Conservation (phyloP, 2,329 filamentous ascomycete species). For the Cladobotryum protrusum region DNA sequence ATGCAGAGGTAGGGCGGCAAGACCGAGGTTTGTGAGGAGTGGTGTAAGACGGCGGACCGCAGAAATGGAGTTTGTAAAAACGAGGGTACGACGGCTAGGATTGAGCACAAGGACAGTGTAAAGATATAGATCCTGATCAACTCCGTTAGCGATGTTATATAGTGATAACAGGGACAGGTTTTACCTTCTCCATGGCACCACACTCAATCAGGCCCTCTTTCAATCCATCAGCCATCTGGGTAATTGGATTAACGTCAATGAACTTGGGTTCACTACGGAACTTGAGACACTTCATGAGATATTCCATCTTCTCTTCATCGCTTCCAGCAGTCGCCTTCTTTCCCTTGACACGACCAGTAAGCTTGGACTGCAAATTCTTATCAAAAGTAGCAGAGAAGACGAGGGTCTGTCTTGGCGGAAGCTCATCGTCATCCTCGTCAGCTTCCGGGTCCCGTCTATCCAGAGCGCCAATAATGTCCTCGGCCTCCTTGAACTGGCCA, state of each 20-base stretch:
- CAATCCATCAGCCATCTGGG: slow-evolving; percentile 79
- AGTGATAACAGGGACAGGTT: neutral
- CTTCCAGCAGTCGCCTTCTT: slow-evolving; percentile 40
- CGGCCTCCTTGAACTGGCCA: slow-evolving; percentile 90
- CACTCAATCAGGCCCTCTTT: slow-evolving; percentile 92
- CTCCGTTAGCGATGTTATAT: slow-evolving; percentile 13
- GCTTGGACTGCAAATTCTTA: slow-evolving; percentile 82
- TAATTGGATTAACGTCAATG: slow-evolving; percentile 82
- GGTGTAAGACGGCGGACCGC: slow-evolving; percentile 81
- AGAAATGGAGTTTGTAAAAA: slow-evolving; percentile 95
- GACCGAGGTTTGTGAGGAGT: slow-evolving; percentile 73
- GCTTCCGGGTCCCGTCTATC: slow-evolving; percentile 64
- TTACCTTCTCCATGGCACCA: slow-evolving; percentile 81
- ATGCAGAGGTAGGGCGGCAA: slow-evolving; percentile 74
- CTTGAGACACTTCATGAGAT: slow-evolving; percentile 81
- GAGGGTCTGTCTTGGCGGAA: slow-evolving; percentile 67
- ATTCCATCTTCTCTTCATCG: slow-evolving; percentile 81
- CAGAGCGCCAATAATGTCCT: slow-evolving; percentile 76
- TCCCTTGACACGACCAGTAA: slow-evolving; percentile 65
- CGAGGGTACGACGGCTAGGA: slow-evolving; percentile 70
- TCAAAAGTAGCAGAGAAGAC: slow-evolving; percentile 97
- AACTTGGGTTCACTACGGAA: slow-evolving; percentile 85
- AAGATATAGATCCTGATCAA: slow-evolving; percentile 71
- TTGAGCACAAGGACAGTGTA: slow-evolving; percentile 83
- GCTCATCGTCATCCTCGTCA: slow-evolving; percentile 40